A percentile compares a stretch with the other conserved stretches of the same genome.
These are phyloP conservation scores for Neostapfia colusana DNA, from an alignment of 176 grass and related monocot genomes.

Conservation along the genomic window DNA sequence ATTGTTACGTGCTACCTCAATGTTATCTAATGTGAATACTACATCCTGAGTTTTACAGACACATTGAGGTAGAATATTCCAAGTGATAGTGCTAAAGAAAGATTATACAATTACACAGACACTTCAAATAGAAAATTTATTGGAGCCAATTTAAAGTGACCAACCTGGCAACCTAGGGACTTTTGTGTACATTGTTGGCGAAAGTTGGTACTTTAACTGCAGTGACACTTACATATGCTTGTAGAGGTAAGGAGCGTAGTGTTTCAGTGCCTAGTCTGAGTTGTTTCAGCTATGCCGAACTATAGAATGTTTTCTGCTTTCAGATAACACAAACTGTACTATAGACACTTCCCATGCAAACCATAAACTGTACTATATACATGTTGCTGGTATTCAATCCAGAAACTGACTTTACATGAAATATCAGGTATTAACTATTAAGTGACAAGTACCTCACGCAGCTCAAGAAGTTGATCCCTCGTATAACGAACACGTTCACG, in stretches of 20 bases:
- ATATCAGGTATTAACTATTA: background rate
- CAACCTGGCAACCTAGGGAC: background rate
- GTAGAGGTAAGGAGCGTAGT: background rate
- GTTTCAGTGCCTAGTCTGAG: background rate
- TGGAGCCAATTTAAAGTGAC: background rate
- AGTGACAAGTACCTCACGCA: constrained; percentile 59
- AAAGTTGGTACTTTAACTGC: constrained; percentile 5
- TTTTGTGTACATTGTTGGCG: background rate
- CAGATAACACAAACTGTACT: background rate
- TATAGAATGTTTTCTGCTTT: background rate
- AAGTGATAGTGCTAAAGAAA: too few species aligned
- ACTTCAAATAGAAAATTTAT: background rate
- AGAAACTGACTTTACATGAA: constrained; percentile 23
- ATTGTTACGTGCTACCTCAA: background rate
- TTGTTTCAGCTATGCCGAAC: background rate
- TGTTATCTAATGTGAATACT: background rate
- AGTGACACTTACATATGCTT: background rate
- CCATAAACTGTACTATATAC: background rate
- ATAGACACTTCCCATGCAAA: constrained; percentile 17
- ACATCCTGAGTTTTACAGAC: background rate
- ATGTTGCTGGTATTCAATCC: constrained; percentile 1
- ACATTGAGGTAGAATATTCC: too few species aligned
- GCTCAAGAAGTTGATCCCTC: constrained; percentile 82
- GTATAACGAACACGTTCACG: constrained; percentile 68
- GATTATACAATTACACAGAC: background rate